A percentile compares a stretch with the other conserved stretches of the same genome.
Evolutionary conservation across 2,329 filamentous ascomycete genomes (phyloP).

Genomic region (Colletotrichum trifolii): DNA sequence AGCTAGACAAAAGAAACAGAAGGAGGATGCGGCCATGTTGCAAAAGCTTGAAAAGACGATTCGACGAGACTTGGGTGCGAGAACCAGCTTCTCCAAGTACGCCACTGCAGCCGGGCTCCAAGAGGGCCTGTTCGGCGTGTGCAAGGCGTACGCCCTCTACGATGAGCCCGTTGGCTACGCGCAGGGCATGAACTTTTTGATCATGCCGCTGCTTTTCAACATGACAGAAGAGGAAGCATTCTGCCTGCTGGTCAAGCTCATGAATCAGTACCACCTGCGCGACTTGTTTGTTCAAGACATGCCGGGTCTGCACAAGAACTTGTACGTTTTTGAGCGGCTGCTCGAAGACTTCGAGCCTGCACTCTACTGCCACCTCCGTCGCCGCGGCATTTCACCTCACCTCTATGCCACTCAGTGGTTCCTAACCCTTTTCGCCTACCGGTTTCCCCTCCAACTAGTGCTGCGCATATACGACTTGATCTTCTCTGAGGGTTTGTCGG

Average conservation of each 20-base stretch:
- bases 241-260: conserved; percentile 88
- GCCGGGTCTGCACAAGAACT: conserved; percentile 91
- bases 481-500: conserved; percentile 90
- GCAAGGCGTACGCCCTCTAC: conserved; percentile 96
- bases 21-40: conserved; percentile 79
- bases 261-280: conserved; percentile 95
- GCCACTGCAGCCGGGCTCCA: conserved; percentile 90
- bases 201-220: conserved; percentile 96
- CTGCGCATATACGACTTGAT: conserved; percentile 97
- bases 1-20: conserved; percentile 81
- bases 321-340: conserved; percentile 95
- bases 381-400: conserved; percentile 87
- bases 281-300: conserved; percentile 96
- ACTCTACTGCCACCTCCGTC: conserved; percentile 91
- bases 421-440: conserved; percentile 96
- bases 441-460: conserved; percentile 95
- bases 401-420: conserved; percentile 99
- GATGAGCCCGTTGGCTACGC: conserved; percentile 96
- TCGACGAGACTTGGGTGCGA: conserved; percentile 86
- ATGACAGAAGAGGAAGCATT: conserved; percentile 99
- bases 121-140: conserved; percentile 93
- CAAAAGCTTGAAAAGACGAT: conserved; percentile 92
- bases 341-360: conserved; percentile 95
- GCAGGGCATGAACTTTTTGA: conserved; percentile 98
- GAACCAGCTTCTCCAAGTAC: conserved; percentile 97